Conservation (phyloP, 2,329 filamentous ascomycete species). For the Aspergillus sp. region DNA sequence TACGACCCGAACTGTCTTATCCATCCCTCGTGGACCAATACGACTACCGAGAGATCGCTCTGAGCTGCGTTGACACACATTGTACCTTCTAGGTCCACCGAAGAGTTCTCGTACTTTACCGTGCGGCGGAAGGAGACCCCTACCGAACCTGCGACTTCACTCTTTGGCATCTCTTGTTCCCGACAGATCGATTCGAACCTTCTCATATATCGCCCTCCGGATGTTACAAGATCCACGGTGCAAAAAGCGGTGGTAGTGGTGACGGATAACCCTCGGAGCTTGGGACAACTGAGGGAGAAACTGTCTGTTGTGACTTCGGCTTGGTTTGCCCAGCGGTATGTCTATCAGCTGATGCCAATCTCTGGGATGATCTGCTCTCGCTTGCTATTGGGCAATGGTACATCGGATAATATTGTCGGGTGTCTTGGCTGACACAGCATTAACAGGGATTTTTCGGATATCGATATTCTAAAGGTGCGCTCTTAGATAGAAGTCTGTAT, state of each 20-base stretch:
- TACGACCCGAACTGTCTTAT: constrained; percentile 49
- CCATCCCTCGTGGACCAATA: neutral
- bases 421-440: constrained; percentile 9
- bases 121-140: constrained; percentile 62
- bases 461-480: constrained; percentile 75
- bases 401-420: neutral
- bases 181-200: constrained; percentile 81
- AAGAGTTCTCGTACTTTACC: constrained; percentile 99
- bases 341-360: constrained; percentile 14
- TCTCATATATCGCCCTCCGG: constrained; percentile 75
- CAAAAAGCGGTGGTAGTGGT: constrained; percentile 98
- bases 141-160: constrained; percentile 66
- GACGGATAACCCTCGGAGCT: constrained; percentile 83
- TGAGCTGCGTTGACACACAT: constrained; percentile 14
- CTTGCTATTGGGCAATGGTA: constrained; percentile 3
- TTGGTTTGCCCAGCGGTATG: constrained; percentile 87
- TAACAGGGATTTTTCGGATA: constrained; percentile 77
- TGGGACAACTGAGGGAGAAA: constrained; percentile 87
- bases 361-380: neutral
- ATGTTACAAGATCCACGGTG: constrained; percentile 95
- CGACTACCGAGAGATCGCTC: neutral
- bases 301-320: constrained; percentile 87
- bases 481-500: neutral
- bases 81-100: constrained; percentile 64
- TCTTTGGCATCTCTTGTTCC: constrained; percentile 96